phyloP scores from a whole-genome alignment of 2,329 filamentous ascomycete species.

The Paramyrothecium sp. region DNA sequence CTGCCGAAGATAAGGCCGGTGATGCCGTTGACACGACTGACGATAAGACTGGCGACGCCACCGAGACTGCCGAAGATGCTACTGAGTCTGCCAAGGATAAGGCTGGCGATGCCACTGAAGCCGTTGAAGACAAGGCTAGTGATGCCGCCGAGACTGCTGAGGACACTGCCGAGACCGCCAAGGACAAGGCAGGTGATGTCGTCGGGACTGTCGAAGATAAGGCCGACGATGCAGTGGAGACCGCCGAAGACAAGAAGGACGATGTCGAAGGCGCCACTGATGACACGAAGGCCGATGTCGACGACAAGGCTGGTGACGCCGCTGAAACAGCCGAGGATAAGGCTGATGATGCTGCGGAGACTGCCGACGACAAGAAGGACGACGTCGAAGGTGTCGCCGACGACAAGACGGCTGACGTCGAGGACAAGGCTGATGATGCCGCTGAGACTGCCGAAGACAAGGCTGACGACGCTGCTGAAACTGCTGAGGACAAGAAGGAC shows the following conservation, averaged over 20 bases:
- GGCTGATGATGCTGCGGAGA: conserved; percentile 5
- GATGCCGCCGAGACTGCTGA: conserved; percentile 7
- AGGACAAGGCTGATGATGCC: conserved; percentile 8
- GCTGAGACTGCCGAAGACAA: conserved; percentile 11
- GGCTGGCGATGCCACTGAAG: not conserved
- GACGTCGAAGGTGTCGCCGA: conserved; percentile 7
- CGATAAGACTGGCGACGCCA: conserved; percentile 12
- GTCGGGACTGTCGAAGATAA: conserved; percentile 27
- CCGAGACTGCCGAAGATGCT: conserved; percentile 1
- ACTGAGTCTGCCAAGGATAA: conserved; percentile 6
- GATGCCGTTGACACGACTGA: conserved; percentile 2
- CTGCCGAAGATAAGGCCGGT: not conserved
- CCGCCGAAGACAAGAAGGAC: conserved; percentile 29
- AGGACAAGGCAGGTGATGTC: conserved; percentile 16
- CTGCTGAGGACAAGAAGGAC: conserved; percentile 28
- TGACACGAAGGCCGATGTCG: conserved; percentile 4
- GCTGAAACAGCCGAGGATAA: conserved; percentile 4
- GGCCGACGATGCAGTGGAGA: not conserved
- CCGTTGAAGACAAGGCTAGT: conserved; percentile 9
- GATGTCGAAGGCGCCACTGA: conserved; percentile 13
- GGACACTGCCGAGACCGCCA: conserved; percentile 4
- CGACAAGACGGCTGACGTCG: conserved; percentile 13
- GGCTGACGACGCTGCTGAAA: not conserved
- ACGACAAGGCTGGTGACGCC: conserved; percentile 3
- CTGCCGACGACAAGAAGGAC: conserved; percentile 6